Base-by-base conservation (phyloP, 371 early-diverging fungal species). In the Mucor sp. region DNA sequence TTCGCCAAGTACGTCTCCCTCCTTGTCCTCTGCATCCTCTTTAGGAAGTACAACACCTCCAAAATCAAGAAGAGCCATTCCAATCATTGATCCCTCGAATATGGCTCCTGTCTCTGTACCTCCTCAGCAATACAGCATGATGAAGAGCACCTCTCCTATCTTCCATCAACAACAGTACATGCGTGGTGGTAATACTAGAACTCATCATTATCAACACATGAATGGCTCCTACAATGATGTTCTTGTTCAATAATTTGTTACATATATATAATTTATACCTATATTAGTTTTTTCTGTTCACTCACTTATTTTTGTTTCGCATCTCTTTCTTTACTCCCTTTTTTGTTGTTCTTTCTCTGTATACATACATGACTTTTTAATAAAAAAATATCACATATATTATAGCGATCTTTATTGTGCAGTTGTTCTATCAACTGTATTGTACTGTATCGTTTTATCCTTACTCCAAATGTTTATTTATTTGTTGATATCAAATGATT, bases 11-110 rank as follows among this genome's bases (percentile, higher is more conserved):
- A 69, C 74, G 9, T 78, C 81, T 9, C 79, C 79, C 43, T 66
- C 79, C n/a, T 65, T 73, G 58, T 64, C 74, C 6, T 62, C 67
- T 48, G 62, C 43, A 44, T 48, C 39, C 28, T 56, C 62, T 35
- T 41, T 47, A 25, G 48, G 62, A 23, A 58, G 37, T 25, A 58
- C 37, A 28, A 65, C 62, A 57, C 66, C 70, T 44, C 55, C 67
- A 60, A 69, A 63, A 60, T 60, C 69, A 43, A 71, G 62, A 71
- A 65, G 78, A 58, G 76, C 76, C 17, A 74, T 80, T 47, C 78
- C 76, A 35, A 80, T 80, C 58, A 78, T 78, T 33, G 67, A 80
- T 70, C 81, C 81, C 15, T 56, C 62, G 19, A 79, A 72, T 47
- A 76, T 70, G 72, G 66, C 70, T 32, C 76, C 74, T 50, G 79